A percentile compares a stretch with the other conserved stretches of the same genome.
These are phyloP conservation scores for Verbena officinalis DNA, from an alignment of 257 asterid species.

Conservation along the genomic window DNA sequence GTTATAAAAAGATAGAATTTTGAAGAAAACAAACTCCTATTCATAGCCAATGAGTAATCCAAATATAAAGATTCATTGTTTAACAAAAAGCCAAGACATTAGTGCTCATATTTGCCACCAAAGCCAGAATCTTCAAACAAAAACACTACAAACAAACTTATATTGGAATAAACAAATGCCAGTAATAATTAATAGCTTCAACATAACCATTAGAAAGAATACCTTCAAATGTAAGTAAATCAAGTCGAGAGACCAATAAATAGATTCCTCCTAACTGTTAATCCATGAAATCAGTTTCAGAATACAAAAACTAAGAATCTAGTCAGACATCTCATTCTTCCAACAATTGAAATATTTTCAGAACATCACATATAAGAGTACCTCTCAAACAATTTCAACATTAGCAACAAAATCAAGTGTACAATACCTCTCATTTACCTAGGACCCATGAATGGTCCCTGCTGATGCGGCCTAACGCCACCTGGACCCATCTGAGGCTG, in stretches of 20 bases:
- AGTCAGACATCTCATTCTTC: too few relatives aligned
- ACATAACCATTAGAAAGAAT: too few relatives aligned
- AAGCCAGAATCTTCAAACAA: too few relatives aligned
- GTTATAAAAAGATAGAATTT: slow-evolving; percentile 34
- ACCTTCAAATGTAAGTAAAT: not conserved
- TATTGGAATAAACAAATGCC: not conserved
- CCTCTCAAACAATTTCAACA: not conserved
- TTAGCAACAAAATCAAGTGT: not conserved
- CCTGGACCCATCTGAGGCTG: slow-evolving; percentile 59
- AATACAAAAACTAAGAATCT: not conserved
- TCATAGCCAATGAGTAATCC: slow-evolving; percentile 2
- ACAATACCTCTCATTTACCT: slow-evolving; percentile 40
- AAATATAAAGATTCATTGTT: slow-evolving; percentile 1
- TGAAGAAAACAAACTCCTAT: slow-evolving; percentile 4
- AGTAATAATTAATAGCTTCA: not conserved
- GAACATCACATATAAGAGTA: not conserved
- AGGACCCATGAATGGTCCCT: slow-evolving; percentile 67
- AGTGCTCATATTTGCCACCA: not conserved
- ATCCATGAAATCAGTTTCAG: not conserved
- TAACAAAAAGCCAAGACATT: not conserved
- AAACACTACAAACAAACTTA: slow-evolving; percentile 9
- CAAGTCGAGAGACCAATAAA: not conserved
- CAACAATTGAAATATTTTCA: not conserved
- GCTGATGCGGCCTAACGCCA: slow-evolving; percentile 60
- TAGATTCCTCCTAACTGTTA: not conserved